Conservation (phyloP, 2,329 filamentous ascomycete genomes). For the Fusarium solani-melongenae region DNA sequence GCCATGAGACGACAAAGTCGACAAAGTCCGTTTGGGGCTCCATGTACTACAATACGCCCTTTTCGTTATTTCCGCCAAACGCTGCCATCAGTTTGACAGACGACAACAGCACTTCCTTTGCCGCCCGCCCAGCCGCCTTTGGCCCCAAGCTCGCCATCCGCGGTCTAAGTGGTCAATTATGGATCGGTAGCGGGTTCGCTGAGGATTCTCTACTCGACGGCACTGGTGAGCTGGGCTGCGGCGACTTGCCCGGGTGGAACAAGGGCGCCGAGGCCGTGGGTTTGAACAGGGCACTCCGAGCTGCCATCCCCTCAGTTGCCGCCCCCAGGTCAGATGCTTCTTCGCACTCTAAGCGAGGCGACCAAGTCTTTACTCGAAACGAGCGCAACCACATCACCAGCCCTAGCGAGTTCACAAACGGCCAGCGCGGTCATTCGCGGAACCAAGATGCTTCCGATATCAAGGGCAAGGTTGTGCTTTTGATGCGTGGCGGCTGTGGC, state of each 20-base stretch:
- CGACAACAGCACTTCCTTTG: constrained; percentile 97
- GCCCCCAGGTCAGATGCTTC: constrained; percentile 30
- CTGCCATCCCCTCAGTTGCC: constrained; percentile 35
- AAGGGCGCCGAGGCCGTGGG: constrained; percentile 64
- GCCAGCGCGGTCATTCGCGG: constrained; percentile 82
- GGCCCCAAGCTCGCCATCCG: constrained; percentile 80
- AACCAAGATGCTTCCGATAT: constrained; percentile 95
- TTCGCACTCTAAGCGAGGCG: constrained; percentile 43
- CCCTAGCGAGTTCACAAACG: constrained; percentile 48
- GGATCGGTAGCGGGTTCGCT: constrained; percentile 92
- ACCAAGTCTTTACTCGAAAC: constrained; percentile 50
- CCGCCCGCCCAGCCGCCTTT: constrained; percentile 92
- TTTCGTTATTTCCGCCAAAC: constrained; percentile 92
- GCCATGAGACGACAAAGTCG: constrained; percentile 20
- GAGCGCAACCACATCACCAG: constrained; percentile 47
- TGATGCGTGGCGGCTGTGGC: constrained; percentile 93
- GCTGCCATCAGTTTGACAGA: constrained; percentile 96
- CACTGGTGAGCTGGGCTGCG: constrained; percentile 92
- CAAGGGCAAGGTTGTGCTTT: constrained; percentile 87
- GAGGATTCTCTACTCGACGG: constrained; percentile 75
- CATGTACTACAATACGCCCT: constrained; percentile 79
- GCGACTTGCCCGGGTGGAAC: constrained; percentile 91
- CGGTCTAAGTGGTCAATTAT: constrained; percentile 88
- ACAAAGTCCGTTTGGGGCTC: constrained; percentile 54
- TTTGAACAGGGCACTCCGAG: constrained; percentile 54